Conservation (phyloP, 2,329 filamentous ascomycete species). For the Tolypocladium ophioglossoides region DNA sequence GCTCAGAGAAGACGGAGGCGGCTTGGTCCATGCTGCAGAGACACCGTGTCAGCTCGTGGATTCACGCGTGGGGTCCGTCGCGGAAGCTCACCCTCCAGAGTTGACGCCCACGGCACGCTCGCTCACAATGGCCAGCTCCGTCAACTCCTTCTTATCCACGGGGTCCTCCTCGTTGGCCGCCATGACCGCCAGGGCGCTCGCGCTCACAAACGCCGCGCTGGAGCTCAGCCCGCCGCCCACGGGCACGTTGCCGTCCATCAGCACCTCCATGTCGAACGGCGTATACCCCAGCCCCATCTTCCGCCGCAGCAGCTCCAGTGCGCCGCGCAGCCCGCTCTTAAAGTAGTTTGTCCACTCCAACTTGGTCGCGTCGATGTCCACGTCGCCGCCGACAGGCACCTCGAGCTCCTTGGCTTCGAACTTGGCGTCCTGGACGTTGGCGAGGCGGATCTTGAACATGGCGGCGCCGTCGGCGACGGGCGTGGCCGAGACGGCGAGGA, state of each 20-base stretch:
- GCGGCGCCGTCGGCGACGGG: conserved; percentile 36
- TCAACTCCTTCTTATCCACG: conserved; percentile 84
- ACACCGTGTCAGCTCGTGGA: background rate
- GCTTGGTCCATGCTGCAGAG: conserved; percentile 81
- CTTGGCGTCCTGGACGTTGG: conserved; percentile 65
- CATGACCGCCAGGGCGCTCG: conserved; percentile 81
- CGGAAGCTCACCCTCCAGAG: conserved; percentile 64
- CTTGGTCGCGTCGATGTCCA: conserved; percentile 75
- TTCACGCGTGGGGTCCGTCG: background rate
- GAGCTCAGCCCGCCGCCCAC: conserved; percentile 87
- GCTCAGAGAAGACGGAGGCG: conserved; percentile 85
- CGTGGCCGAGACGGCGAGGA: conserved; percentile 65
- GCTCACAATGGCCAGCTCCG: conserved; percentile 87
- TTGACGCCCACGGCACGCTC: conserved; percentile 94
- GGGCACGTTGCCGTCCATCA: conserved; percentile 87
- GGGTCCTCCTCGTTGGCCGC: conserved; percentile 67
- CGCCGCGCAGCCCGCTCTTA: conserved; percentile 79
- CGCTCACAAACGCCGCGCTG: conserved; percentile 86
- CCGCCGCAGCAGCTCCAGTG: conserved; percentile 64
- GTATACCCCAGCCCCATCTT: conserved; percentile 51
- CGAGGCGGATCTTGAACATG: conserved; percentile 60
- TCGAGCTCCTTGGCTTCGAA: conserved; percentile 69
- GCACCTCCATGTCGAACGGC: conserved; percentile 67
- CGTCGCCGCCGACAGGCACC: conserved; percentile 48
- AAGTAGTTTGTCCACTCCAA: conserved; percentile 99